phyloP scores from a whole-genome alignment of 202 grass and related monocot species.

The Hordeum pubiflorum region DNA sequence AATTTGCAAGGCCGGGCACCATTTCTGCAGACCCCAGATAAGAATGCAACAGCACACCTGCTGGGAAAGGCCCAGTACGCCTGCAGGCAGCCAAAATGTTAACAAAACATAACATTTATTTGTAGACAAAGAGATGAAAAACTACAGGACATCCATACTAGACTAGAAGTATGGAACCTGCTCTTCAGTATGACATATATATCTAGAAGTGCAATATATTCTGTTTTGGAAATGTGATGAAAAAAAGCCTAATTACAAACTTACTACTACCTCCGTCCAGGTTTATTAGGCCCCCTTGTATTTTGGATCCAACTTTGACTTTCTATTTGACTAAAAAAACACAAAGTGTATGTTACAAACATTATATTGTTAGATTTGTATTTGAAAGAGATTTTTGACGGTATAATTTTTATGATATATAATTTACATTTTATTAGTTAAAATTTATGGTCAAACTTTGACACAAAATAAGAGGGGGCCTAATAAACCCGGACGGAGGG shows the following conservation, averaged over 20 bases:
- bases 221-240: neutral
- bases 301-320: too few species aligned
- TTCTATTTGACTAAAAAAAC: too few species aligned
- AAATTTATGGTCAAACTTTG: too few species aligned
- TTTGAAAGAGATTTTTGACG: too few species aligned
- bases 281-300: too few species aligned
- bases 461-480: too few species aligned
- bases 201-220: neutral
- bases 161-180: neutral
- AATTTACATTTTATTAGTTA: too few species aligned
- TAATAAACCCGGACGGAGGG: too few species aligned
- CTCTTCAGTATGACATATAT: neutral
- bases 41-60: constrained; percentile 71
- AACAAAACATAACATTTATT: neutral
- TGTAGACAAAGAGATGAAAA: neutral
- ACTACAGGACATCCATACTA: neutral
- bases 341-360: too few species aligned
- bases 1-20: constrained; percentile 60
- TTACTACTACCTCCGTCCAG: too few species aligned
- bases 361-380: too few species aligned
- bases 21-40: constrained; percentile 90
- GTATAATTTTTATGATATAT: too few species aligned
- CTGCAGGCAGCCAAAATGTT: constrained; percentile 35
- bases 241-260: neutral
- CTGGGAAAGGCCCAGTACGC: constrained; percentile 63